Conservation (phyloP, 306 rosid genomes). For the Benincasa hispida region DNA sequence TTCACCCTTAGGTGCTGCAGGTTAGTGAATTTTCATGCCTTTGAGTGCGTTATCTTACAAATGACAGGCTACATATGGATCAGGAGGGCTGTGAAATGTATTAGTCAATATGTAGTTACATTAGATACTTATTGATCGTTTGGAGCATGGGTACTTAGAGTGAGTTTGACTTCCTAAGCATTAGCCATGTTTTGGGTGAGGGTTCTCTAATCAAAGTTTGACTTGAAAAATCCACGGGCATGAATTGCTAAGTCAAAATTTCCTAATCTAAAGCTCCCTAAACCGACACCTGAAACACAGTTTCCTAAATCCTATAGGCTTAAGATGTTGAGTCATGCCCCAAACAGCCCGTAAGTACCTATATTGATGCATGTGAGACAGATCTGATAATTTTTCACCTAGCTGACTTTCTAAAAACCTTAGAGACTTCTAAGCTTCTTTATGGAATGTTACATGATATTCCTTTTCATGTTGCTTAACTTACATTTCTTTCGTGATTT, state of each 20-base stretch:
- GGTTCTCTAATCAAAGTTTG: neutral
- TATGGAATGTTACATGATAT: constrained; percentile 10
- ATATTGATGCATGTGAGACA: neutral
- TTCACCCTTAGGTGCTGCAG: constrained; percentile 93
- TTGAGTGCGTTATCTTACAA: neutral
- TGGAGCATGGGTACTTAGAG: neutral
- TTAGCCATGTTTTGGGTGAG: neutral
- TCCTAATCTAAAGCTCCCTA: neutral
- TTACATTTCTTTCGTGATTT: constrained; percentile 21
- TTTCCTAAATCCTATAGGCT: neutral
- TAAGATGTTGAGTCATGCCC: neutral
- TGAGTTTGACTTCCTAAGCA: neutral
- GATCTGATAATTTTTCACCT: neutral
- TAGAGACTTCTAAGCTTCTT: neutral
- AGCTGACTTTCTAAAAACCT: neutral
- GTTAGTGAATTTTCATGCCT: constrained; percentile 30
- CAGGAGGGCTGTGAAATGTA: neutral
- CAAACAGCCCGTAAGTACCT: neutral
- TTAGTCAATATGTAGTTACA: neutral
- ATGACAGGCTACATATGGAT: neutral
- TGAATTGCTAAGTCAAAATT: neutral
- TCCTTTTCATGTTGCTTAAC: constrained; percentile 12
- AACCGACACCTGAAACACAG: neutral
- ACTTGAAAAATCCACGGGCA: neutral
- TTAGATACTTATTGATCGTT: neutral